Conservation (phyloP, 352 stramenopile genomes). For the Pythium graminicola region DNA sequence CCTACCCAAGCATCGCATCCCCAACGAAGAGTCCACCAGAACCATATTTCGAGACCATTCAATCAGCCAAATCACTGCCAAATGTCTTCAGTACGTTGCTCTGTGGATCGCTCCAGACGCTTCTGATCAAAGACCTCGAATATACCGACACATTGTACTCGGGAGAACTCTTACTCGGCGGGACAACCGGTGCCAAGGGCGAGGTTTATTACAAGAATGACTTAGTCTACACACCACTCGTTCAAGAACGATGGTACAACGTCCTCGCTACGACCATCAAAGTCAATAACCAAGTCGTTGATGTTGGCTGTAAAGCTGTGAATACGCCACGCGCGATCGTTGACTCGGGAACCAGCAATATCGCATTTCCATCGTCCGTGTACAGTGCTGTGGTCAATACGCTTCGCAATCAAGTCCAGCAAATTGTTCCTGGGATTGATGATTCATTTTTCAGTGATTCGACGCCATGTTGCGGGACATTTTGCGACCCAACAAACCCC, state of each 20-base stretch:
- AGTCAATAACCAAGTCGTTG: constrained; percentile 39
- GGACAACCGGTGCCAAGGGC: constrained; percentile 36
- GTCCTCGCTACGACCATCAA: constrained; percentile 67
- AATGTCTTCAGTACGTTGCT: constrained; percentile 73
- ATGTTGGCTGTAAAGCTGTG: constrained; percentile 49
- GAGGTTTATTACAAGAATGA: constrained; percentile 52
- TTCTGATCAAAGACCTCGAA: constrained; percentile 33
- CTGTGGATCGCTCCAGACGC: constrained; percentile 65
- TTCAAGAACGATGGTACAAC: constrained; percentile 75
- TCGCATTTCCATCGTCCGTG: constrained; percentile 63
- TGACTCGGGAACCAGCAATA: constrained; percentile 74
- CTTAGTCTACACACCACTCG: constrained; percentile 64
- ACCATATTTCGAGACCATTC: constrained; percentile 61
- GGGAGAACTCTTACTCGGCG: constrained; percentile 57
- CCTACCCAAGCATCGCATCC: constrained; percentile 54
- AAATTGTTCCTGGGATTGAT: constrained; percentile 31
- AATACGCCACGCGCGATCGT: constrained; percentile 72
- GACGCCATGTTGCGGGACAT: constrained; percentile 51
- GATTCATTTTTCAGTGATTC: constrained; percentile 69
- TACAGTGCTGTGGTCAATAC: constrained; percentile 53
- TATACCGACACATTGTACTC: constrained; percentile 43
- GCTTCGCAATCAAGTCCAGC: constrained; percentile 47
- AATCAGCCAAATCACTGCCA: constrained; percentile 24
- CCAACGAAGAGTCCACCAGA: constrained; percentile 34
- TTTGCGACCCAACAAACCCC: constrained; percentile 62